A percentile compares a stretch with the other conserved stretches of the same genome.
These are phyloP conservation scores for Cyphellophora attinorum DNA, from an alignment of 2,329 filamentous ascomycete species.

Conservation along the genomic window DNA sequence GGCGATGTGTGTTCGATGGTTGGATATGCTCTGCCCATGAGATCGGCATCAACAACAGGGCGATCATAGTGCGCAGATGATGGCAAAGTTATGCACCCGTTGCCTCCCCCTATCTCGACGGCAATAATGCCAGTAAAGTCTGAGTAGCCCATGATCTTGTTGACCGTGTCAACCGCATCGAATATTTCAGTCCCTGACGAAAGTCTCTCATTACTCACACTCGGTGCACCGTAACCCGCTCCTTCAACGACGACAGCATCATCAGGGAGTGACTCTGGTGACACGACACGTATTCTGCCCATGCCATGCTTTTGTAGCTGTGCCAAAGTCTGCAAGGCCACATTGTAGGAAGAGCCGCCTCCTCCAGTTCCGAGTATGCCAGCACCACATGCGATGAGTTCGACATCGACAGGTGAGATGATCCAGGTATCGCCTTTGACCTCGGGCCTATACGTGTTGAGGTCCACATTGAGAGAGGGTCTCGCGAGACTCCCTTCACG, in stretches of 20 bases:
- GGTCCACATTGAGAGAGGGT: constrained; percentile 16
- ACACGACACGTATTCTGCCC: constrained; percentile 32
- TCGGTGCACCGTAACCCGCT: constrained; percentile 34
- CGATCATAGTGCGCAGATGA: constrained; percentile 23
- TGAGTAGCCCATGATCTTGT: constrained; percentile 20
- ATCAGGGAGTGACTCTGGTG: constrained; percentile 28
- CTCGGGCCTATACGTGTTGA: constrained; percentile 23
- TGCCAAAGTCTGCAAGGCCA: constrained; percentile 36
- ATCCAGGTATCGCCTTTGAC: constrained; percentile 26
- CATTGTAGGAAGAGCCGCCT: constrained; percentile 33
- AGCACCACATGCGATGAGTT: constrained; percentile 28
- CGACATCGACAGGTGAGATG: constrained; percentile 26
- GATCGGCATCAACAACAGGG: constrained; percentile 36
- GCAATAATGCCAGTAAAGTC: constrained; percentile 28
- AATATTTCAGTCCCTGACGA: constrained; percentile 19
- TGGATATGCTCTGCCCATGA: constrained; percentile 41
- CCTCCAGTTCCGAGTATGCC: constrained; percentile 30
- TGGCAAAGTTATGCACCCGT: constrained; percentile 26
- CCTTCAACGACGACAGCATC: constrained; percentile 32
- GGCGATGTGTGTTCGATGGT: constrained; percentile 35
- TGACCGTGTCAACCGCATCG: constrained; percentile 28
- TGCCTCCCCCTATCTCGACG: constrained; percentile 26
- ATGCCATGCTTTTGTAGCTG: constrained; percentile 24
- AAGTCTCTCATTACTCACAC: constrained; percentile 21
- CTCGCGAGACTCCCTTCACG: constrained; percentile 7